phyloP scores from a whole-genome alignment of 225 moss, liverwort and hornwort species.

The Polytrichum commune region DNA sequence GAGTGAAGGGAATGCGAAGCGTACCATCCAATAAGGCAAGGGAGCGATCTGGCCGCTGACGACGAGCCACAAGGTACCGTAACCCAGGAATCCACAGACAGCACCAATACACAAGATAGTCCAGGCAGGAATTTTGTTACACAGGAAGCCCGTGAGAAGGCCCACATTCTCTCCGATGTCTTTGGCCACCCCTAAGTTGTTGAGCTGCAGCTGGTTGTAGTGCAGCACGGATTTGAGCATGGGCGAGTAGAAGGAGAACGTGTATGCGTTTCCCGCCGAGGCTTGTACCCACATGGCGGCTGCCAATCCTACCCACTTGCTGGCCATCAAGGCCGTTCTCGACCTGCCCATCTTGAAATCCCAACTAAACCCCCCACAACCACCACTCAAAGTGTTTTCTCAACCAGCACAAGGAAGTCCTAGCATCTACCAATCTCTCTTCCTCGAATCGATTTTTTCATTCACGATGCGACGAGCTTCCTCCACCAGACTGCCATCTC shows the following conservation, averaged over 20 bases:
- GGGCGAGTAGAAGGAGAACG: conserved; percentile 58
- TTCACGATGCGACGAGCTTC: background rate
- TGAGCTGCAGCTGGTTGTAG: conserved; percentile 58
- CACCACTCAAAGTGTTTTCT: background rate
- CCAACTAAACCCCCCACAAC: background rate
- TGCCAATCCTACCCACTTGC: conserved; percentile 56
- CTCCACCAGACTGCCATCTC: background rate
- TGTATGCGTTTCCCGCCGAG: conserved; percentile 58
- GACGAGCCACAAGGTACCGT: conserved; percentile 58
- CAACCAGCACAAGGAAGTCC: background rate
- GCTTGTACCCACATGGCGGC: conserved; percentile 72
- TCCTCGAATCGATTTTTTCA: background rate
- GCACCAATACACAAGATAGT: conserved; percentile 56
- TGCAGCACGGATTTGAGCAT: conserved; percentile 40
- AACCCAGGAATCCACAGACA: conserved; percentile 40
- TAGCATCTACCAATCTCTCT: background rate
- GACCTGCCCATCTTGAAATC: conserved; percentile 29
- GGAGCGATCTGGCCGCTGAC: conserved; percentile 51
- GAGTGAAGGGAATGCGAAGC: background rate
- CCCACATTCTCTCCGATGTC: conserved; percentile 66
- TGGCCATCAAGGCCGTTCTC: conserved; percentile 35
- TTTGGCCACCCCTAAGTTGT: conserved; percentile 63
- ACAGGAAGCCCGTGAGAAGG: conserved; percentile 47
- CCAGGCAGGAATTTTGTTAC: conserved; percentile 55
- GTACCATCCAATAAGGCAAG: conserved; percentile 58